Conservation (phyloP, 306 rosid genomes). For the Cucurbita moschata region DNA sequence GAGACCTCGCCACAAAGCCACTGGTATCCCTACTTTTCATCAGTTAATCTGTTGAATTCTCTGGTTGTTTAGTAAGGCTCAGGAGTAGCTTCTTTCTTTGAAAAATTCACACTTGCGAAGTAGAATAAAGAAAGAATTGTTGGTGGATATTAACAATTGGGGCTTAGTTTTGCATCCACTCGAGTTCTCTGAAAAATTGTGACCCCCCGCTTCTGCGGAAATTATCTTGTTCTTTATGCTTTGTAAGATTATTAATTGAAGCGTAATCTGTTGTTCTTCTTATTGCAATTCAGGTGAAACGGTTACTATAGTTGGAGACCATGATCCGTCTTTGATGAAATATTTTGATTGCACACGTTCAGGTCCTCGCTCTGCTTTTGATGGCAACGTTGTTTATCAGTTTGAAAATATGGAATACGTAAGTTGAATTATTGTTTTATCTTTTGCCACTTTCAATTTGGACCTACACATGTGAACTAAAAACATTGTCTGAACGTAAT, state of each 20-base stretch:
- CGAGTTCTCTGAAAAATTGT: too few relatives aligned
- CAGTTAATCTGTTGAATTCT: too few relatives aligned
- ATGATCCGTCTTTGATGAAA: slow-evolving; percentile 54
- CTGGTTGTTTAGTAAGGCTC: too few relatives aligned
- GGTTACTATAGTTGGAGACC: slow-evolving; percentile 79
- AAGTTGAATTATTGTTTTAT: slow-evolving; percentile 16
- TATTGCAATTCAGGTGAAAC: slow-evolving; percentile 53
- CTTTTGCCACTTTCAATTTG: background rate
- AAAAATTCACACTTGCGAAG: background rate
- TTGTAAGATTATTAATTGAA: background rate
- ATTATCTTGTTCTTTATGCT: background rate
- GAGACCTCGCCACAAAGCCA: slow-evolving; percentile 90
- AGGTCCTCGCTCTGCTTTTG: slow-evolving; percentile 53
- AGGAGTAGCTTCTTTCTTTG: background rate
- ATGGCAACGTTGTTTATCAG: slow-evolving; percentile 56
- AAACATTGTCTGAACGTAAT: background rate
- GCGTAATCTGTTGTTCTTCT: background rate
- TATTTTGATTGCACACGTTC: slow-evolving; percentile 77
- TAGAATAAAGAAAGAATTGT: background rate
- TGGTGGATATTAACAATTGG: background rate
- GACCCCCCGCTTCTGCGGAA: background rate
- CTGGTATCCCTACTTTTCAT: slow-evolving; percentile 23
- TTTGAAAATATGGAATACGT: slow-evolving; percentile 97
- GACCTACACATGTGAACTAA: background rate
- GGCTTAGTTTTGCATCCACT: background rate